Evolutionary conservation across 768 basidiomycete species (phyloP).

Genomic region (Crucibulum laeve): DNA sequence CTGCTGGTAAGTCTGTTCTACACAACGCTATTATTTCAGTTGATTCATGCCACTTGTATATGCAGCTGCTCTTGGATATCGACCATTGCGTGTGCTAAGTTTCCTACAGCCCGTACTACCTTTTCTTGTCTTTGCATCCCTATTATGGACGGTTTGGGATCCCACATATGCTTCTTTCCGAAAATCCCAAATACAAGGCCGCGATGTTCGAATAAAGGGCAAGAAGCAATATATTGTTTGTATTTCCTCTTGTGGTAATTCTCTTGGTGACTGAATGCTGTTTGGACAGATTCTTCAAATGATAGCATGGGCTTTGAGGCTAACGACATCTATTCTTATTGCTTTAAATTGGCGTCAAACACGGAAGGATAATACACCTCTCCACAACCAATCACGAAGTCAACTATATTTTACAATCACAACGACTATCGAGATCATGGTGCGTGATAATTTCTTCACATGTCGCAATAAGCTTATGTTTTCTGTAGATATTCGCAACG

Average conservation of each 20-base stretch:
- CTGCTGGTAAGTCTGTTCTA: constrained; percentile 41
- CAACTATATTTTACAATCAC: constrained; percentile 44
- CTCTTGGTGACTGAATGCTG: constrained; percentile 1
- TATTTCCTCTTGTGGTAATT: constrained; percentile 1
- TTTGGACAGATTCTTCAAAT: constrained; percentile 54
- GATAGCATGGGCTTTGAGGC: constrained; percentile 52
- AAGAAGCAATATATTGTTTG: constrained; percentile 62
- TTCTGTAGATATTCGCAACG: constrained; percentile 40
- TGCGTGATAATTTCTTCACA: constrained; percentile 27
- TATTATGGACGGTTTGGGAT: constrained; percentile 84
- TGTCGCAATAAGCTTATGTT: constrained; percentile 1
- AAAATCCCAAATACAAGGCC: constrained; percentile 63
- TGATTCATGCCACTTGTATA: constrained; percentile 1
- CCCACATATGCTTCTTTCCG: constrained; percentile 67
- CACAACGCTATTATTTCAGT: neutral
- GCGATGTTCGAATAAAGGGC: constrained; percentile 64
- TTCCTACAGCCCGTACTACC: constrained; percentile 41
- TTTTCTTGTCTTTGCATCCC: constrained; percentile 46
- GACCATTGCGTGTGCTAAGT: constrained; percentile 19
- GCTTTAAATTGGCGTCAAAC: constrained; percentile 35
- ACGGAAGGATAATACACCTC: constrained; percentile 31
- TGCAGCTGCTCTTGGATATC: constrained; percentile 28
- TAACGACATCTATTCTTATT: constrained; percentile 45
- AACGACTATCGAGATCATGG: constrained; percentile 50
- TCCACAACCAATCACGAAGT: constrained; percentile 27